Base-by-base conservation (phyloP, 2,329 filamentous ascomycete genomes). In the Tolypocladium nubicola region DNA sequence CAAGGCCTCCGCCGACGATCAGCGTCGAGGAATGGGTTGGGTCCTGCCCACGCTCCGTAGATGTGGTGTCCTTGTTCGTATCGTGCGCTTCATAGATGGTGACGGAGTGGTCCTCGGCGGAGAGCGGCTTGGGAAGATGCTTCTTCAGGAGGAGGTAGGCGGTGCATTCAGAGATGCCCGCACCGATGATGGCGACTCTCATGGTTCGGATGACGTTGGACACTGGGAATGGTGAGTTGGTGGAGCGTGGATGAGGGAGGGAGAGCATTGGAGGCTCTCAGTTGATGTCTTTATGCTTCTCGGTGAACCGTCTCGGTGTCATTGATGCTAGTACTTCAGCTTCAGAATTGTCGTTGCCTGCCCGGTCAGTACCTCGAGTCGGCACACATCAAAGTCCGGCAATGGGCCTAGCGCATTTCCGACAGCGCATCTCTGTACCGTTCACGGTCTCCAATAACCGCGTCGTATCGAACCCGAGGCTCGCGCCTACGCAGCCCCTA, bases 31-130 rank as follows among this genome's bases (percentile, higher is more conserved):
- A 64, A 49, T 66, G 58, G 3, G 63, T 65, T 1, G 59, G 53
- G 2, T 58, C 64, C 40, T 62, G 55, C 6, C 61, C 61, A 13
- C 63, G 62, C 3, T 58, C 54, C 7, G 61, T 59, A 7, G 26
- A 39, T 16, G 58, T 61, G 14, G 61, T 62, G 6, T 64, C 59
- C 50, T 59, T 53, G 8, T 54, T 55, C 19, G 62, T 64, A 26
- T 62, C 54, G 54, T 67, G 61, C 8, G 65, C 63, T 30, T 67
- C 65, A 26, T 65, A 66, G 26, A 67, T 65, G 11, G 59, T 66
- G 52, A 67, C 62, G 40, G 57, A 56, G 45, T 61, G 61, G 13
- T 53, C 54, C 13, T 58, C 30, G 9, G n/a, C 54, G 4, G 54
- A 33, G 1, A 37, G 23, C 26, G 21, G 38, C 23, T 53, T 53